phyloP scores from a whole-genome alignment of 441 rosid species.

The Erodium texanum region DNA sequence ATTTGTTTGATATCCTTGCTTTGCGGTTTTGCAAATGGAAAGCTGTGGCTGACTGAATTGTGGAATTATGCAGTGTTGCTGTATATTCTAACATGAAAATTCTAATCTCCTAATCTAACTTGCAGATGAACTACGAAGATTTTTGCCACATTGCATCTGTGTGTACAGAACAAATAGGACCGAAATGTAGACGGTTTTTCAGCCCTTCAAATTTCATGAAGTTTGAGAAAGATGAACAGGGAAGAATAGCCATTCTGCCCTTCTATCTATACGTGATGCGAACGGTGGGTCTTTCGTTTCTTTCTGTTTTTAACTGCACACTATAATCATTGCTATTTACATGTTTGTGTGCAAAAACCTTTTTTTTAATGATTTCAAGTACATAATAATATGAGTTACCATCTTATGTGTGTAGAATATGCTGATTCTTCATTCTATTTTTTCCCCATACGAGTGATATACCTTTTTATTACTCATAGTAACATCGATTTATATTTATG shows the following conservation, averaged over 20 bases:
- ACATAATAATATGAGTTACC: too few species aligned
- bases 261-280: slow-evolving; percentile 99
- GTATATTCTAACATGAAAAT: slow-evolving; percentile 5
- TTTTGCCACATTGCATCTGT: slow-evolving; percentile 96
- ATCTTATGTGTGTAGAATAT: too few species aligned
- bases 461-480: not conserved
- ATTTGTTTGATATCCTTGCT: not conserved
- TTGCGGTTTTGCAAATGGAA: slow-evolving; percentile 4
- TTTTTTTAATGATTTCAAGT: too few species aligned
- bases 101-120: not conserved
- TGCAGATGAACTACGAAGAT: slow-evolving; percentile 97
- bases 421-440: not conserved
- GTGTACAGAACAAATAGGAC: slow-evolving; percentile 94
- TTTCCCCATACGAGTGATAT: not conserved
- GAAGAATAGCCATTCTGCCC: slow-evolving; percentile 95
- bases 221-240: slow-evolving; percentile 98
- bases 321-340: too few species aligned
- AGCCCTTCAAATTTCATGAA: slow-evolving; percentile 99
- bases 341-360: too few species aligned
- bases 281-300: slow-evolving; percentile 47
- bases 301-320: too few species aligned
- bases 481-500: too few species aligned
- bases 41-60: not conserved
- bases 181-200: slow-evolving; percentile 90
- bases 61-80: slow-evolving; percentile 1